Evolutionary conservation across 441 rosid genomes (phyloP), one percentile per base, ranked within the genome.

Genomic region (Francoa sonchifolia): DNA sequence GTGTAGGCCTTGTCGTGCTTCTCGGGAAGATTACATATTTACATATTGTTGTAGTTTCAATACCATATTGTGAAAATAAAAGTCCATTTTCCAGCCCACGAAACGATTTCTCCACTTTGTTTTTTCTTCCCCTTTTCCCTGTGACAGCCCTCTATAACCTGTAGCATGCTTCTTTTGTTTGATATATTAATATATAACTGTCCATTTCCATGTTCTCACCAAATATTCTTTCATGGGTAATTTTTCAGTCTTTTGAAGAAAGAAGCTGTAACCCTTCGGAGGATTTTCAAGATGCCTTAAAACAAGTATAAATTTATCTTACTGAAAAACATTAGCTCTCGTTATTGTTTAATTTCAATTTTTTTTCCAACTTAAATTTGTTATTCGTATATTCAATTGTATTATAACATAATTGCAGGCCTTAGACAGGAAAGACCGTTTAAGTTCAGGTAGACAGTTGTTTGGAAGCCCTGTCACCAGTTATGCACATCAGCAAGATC

Each of bases 161-260:
- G n/a, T n/a, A n/a, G n/a, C 15, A 7, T 26, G 47, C 13, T 12
- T 42, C 19, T 20, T 9, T 14, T 19, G 17, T 3, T 6, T 2
- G 32, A 11, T 42, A 4, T 16, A n/a, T 30, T 14, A 14, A 17
- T 15, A 19, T 44, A 8, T 19, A 15, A 6, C 6, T 19, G 25
- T 16, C 23, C 27, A 44, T n/a, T n/a, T n/a, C n/a, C n/a, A n/a
- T n/a, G 31, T 11, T 5, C 6, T 12, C 10, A 3, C 13, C 1
- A 25, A 13, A 43, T 43, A 9, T 11, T 22, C 33, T 40, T 32
- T 33, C n/a, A n/a, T n/a, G n/a, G n/a, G n/a, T n/a, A n/a, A 2
- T 30, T 41, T 14, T 38, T 20, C 48, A 62, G 67, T 42, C 51
- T 51, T 51, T 48, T 41, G 45, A 56, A 33, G 62, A 51, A 42